Evolutionary conservation across 352 stramenopile species (phyloP).

Genomic region (Phytophthora syringae): DNA sequence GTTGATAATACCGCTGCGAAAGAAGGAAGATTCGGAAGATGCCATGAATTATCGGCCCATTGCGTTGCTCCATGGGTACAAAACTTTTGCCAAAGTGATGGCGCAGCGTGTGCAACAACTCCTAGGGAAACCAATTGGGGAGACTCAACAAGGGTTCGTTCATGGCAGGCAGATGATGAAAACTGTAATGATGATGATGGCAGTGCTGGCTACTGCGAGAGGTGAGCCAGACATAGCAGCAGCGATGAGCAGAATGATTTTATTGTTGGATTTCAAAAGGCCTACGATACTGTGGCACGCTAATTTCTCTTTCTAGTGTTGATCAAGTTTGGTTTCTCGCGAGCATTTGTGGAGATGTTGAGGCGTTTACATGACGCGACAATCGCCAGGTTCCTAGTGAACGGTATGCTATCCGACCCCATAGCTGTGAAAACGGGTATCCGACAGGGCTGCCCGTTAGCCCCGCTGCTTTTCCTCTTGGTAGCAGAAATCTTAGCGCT

Average conservation of each 20-base stretch:
- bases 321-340: background rate
- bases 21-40: conserved; percentile 3
- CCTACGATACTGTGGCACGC: conserved; percentile 7
- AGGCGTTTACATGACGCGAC: background rate
- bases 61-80: conserved; percentile 14
- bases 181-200: conserved; percentile 16
- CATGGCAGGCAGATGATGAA: conserved; percentile 5
- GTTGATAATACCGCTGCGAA: background rate
- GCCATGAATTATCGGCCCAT: conserved; percentile 19
- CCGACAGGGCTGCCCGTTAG: background rate
- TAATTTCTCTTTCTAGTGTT: conserved; percentile 3
- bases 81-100: conserved; percentile 2
- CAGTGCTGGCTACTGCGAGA: background rate
- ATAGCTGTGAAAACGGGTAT: background rate
- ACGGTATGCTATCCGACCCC: background rate
- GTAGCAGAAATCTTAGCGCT: background rate
- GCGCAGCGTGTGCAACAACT: background rate
- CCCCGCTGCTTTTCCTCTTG: background rate
- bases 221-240: background rate
- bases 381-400: background rate
- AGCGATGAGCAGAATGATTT: background rate
- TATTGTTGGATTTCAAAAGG: conserved; percentile 10
- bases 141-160: conserved; percentile 10
- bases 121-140: background rate
- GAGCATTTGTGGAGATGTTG: background rate